phyloP scores from a whole-genome alignment of 805 yeast species.

The Lipomyces spencermartinsiae region DNA sequence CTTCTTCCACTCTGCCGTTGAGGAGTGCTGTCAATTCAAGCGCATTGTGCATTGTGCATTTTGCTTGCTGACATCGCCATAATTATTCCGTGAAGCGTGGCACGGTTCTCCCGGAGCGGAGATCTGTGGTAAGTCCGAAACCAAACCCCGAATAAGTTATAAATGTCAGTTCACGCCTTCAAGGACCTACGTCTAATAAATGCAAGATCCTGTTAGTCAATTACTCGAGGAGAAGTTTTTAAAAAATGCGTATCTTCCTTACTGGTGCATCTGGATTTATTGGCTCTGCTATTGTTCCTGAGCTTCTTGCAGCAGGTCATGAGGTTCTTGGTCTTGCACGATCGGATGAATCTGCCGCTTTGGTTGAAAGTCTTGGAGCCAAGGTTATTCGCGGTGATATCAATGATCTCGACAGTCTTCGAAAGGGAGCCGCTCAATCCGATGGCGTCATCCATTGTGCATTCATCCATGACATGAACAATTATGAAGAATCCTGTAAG shows the following conservation, averaged over 20 bases:
- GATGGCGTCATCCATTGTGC: constrained; percentile 52
- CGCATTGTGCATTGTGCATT: not conserved
- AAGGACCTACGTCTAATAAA: not conserved
- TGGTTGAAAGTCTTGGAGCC: constrained; percentile 39
- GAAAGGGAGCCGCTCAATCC: constrained; percentile 42
- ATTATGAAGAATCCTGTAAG: constrained; percentile 35
- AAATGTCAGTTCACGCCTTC: not conserved
- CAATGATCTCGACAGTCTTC: constrained; percentile 44
- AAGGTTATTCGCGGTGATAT: constrained; percentile 46
- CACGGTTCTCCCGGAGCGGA: not conserved
- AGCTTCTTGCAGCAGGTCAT: constrained; percentile 19
- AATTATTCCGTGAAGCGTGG: not conserved
- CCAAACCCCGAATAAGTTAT: not conserved
- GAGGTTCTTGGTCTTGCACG: constrained; percentile 22
- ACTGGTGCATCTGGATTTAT: constrained; percentile 23
- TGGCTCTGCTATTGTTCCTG: constrained; percentile 19
- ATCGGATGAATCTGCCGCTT: constrained; percentile 16
- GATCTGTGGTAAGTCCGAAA: constrained; percentile 1
- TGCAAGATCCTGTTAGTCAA: constrained; percentile 1
- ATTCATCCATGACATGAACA: constrained; percentile 46
- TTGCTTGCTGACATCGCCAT: not conserved
- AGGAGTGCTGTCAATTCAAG: not conserved
- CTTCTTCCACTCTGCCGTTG: not conserved
- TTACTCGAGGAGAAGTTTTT: not conserved
- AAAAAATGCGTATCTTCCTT: constrained; percentile 21